Conservation (phyloP, 2,329 filamentous ascomycete genomes). For the Fusarium sp. region DNA sequence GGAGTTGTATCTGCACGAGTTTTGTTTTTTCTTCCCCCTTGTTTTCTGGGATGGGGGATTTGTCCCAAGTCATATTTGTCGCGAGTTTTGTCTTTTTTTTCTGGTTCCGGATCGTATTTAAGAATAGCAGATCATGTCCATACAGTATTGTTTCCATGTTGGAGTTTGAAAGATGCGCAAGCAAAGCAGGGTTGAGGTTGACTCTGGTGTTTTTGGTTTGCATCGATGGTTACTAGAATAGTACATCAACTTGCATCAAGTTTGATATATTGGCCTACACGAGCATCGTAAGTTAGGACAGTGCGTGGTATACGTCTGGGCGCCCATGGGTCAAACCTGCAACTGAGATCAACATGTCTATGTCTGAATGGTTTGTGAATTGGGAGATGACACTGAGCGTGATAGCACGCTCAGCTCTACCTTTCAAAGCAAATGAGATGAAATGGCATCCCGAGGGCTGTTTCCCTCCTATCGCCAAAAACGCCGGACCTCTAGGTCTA, state of each 20-base stretch:
- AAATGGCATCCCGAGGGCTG: constrained; percentile 16
- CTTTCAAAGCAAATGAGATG: constrained; percentile 24
- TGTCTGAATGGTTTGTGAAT: constrained; percentile 25
- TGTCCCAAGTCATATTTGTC: constrained; percentile 11
- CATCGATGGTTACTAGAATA: not conserved
- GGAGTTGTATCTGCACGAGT: constrained; percentile 28
- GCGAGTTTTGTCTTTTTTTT: constrained; percentile 1
- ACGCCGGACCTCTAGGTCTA: constrained; percentile 44
- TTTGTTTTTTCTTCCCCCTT: constrained; percentile 9
- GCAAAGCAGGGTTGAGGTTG: not conserved
- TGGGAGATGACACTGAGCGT: constrained; percentile 19
- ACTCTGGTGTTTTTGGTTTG: not conserved
- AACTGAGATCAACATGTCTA: constrained; percentile 28
- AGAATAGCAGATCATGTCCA: constrained; percentile 18
- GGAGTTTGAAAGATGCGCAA: not conserved
- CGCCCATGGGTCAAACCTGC: constrained; percentile 18
- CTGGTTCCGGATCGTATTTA: constrained; percentile 5
- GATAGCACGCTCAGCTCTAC: constrained; percentile 27
- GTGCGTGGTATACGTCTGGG: not conserved
- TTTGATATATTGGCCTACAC: not conserved
- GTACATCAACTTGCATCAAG: not conserved
- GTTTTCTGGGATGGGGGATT: constrained; percentile 17
- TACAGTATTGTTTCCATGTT: constrained; percentile 8
- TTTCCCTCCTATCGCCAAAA: constrained; percentile 24
- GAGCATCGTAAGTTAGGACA: not conserved